phyloP scores from a whole-genome alignment of 352 stramenopile genomes.

The Phytophthora tentaculata region DNA sequence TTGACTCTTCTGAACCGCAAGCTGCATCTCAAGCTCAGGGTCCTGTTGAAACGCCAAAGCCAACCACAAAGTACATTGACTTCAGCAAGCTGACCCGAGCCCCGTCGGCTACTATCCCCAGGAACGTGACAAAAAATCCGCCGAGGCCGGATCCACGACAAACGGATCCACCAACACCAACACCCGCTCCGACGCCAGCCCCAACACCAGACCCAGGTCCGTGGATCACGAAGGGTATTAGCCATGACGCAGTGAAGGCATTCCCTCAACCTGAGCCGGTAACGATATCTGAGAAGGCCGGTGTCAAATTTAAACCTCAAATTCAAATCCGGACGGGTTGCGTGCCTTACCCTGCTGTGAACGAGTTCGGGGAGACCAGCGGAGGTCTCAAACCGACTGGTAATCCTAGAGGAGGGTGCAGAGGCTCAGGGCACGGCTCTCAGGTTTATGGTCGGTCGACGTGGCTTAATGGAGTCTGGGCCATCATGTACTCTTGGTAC shows the following conservation, averaged over 20 bases:
- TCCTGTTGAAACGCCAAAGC: neutral
- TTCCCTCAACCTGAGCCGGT: constrained; percentile 8
- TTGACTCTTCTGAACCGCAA: no score
- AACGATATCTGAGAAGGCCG: constrained; percentile 8
- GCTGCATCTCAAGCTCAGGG: neutral
- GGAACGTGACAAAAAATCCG: neutral
- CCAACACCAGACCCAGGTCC: constrained; percentile 8
- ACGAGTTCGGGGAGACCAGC: neutral
- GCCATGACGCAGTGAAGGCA: constrained; percentile 1
- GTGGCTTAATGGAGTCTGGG: constrained; percentile 3
- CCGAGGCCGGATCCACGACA: neutral
- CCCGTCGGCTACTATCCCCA: neutral
- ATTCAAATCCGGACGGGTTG: constrained; percentile 10
- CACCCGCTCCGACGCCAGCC: constrained; percentile 1
- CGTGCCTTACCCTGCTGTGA: constrained; percentile 5
- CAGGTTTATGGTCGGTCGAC: constrained; percentile 8
- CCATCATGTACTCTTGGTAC: constrained; percentile 16
- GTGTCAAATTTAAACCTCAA: constrained; percentile 10
- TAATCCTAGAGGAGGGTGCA: neutral
- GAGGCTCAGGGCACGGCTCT: constrained; percentile 6
- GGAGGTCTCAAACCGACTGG: constrained; percentile 2
- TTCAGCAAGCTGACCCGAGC: constrained; percentile 1
- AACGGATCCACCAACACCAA: neutral
- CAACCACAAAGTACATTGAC: constrained; percentile 6
- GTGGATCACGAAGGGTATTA: neutral